phyloP scores from a whole-genome alignment of 139 green algal species.

The Tetratostichococcus sp. region DNA sequence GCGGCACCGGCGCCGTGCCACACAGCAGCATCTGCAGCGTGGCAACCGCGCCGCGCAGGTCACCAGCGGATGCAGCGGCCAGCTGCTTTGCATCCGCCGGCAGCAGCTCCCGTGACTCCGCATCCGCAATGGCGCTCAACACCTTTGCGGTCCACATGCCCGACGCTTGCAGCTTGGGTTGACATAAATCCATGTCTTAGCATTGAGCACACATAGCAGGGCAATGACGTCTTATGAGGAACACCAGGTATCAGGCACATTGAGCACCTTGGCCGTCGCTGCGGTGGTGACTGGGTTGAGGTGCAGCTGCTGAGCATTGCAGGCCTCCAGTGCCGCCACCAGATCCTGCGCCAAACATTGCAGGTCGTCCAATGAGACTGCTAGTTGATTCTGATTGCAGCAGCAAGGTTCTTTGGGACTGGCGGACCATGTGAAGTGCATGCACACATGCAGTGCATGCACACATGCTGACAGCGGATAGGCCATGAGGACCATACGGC shows the following conservation, averaged over 20 bases:
- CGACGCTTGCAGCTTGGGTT: too few relatives aligned
- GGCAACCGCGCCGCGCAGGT: conserved; percentile 40
- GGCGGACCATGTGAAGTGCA: too few relatives aligned
- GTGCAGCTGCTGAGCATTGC: conserved; percentile 35
- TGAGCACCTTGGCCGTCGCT: conserved; percentile 28
- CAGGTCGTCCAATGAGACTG: too few relatives aligned
- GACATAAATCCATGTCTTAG: too few relatives aligned
- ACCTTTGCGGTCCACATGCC: conserved; percentile 30
- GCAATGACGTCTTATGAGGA: too few relatives aligned
- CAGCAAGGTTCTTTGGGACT: too few relatives aligned
- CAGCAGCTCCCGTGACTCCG: conserved; percentile 15
- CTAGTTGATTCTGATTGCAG: too few relatives aligned
- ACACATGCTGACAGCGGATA: too few relatives aligned
- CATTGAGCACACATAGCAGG: too few relatives aligned
- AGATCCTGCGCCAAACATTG: conserved; percentile 45
- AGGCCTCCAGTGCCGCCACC: conserved; percentile 34
- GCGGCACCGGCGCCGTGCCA: conserved; percentile 2
- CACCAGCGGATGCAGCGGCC: conserved; percentile 27
- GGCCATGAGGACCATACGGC: too few relatives aligned
- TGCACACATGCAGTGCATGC: too few relatives aligned
- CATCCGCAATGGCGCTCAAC: conserved; percentile 18
- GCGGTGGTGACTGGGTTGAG: conserved; percentile 64
- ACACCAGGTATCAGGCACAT: too few relatives aligned
- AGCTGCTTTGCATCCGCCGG: conserved; percentile 18
- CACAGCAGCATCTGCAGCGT: conserved; percentile 40